Evolutionary conservation across 139 green algal genomes (phyloP).

Genomic region (Pycnococcus provasolii): DNA sequence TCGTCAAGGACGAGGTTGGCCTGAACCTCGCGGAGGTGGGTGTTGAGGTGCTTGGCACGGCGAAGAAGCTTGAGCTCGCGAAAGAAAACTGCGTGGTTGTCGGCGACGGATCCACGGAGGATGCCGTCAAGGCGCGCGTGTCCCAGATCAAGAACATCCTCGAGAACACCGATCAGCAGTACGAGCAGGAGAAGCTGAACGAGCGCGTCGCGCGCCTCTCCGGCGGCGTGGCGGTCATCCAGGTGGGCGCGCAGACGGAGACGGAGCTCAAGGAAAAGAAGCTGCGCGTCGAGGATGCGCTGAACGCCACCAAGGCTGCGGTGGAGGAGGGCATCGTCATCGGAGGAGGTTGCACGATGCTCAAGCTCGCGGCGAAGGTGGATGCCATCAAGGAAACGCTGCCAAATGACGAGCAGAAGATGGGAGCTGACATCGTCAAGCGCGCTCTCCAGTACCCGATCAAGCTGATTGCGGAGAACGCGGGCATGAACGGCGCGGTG

Average conservation of each 20-base stretch:
- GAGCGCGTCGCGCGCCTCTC: slow-evolving; percentile 92
- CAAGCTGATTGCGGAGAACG: slow-evolving; percentile 93
- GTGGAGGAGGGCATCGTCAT: slow-evolving; percentile 99
- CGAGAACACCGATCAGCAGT: slow-evolving; percentile 61
- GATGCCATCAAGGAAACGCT: slow-evolving; percentile 72
- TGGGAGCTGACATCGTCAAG: slow-evolving; percentile 94
- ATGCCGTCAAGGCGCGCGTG: slow-evolving; percentile 75
- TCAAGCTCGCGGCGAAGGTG: slow-evolving; percentile 74
- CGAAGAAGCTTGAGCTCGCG: slow-evolving; percentile 74
- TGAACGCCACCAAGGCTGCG: slow-evolving; percentile 97
- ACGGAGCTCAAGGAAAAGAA: slow-evolving; percentile 99
- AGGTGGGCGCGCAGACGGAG: slow-evolving; percentile 95
- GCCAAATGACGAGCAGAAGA: slow-evolving; percentile 83
- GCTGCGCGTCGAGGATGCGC: slow-evolving; percentile 96
- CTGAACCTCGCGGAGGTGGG: slow-evolving; percentile 84
- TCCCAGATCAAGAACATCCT: slow-evolving; percentile 89
- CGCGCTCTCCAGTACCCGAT: slow-evolving; percentile 71
- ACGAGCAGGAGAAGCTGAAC: slow-evolving; percentile 99
- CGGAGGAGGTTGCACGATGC: slow-evolving; percentile 91
- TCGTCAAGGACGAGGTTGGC: slow-evolving; percentile 97
- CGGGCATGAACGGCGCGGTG: slow-evolving; percentile 89
- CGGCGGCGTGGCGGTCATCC: slow-evolving; percentile 93
- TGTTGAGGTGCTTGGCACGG: slow-evolving; percentile 75
- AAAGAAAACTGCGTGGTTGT: slow-evolving; percentile 97
- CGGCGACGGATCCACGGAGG: slow-evolving; percentile 70